Evolutionary conservation across 805 yeast species (phyloP).

Genomic region (Teunomyces barrocoloradensis): DNA sequence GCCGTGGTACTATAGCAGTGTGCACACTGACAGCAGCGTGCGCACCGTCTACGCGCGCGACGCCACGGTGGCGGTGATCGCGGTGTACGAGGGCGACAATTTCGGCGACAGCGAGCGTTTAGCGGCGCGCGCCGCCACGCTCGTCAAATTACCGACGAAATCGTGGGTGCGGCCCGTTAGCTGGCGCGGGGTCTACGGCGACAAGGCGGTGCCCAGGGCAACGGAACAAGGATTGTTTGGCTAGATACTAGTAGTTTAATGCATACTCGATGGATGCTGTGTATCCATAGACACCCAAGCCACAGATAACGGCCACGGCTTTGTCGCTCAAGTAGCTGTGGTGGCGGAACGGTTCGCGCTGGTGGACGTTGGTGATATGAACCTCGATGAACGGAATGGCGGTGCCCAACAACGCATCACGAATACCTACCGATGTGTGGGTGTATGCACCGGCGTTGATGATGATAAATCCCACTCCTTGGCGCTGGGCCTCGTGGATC

Average conservation of each 20-base stretch:
- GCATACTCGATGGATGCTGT: constrained; percentile 42
- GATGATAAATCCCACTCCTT: constrained; percentile 44
- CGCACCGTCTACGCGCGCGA: background rate
- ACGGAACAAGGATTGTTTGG: constrained; percentile 77
- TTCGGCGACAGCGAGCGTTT: constrained; percentile 61
- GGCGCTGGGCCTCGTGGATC: constrained; percentile 44
- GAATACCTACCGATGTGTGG: constrained; percentile 49
- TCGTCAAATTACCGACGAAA: constrained; percentile 16
- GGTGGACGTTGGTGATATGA: constrained; percentile 51
- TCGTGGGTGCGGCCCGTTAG: constrained; percentile 61
- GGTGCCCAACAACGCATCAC: constrained; percentile 49
- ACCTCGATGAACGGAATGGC: constrained; percentile 50
- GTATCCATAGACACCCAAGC: constrained; percentile 43
- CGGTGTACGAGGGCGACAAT: constrained; percentile 88
- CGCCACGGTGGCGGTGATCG: constrained; percentile 38
- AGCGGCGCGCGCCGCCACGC: constrained; percentile 44
- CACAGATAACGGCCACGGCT: constrained; percentile 45
- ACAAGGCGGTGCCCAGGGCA: constrained; percentile 60
- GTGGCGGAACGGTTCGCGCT: constrained; percentile 51
- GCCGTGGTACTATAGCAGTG: constrained; percentile 9
- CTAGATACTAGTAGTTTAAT: constrained; percentile 34
- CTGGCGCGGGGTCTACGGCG: constrained; percentile 87
- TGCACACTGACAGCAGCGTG: constrained; percentile 5
- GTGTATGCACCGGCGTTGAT: constrained; percentile 55
- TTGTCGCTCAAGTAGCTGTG: constrained; percentile 47